Percentiles rank a stretch among this genome's conserved stretches.
phyloP scores from a whole-genome alignment of 495 filamentous ascomycete genomes.

The Hypoxylon trugodes region DNA sequence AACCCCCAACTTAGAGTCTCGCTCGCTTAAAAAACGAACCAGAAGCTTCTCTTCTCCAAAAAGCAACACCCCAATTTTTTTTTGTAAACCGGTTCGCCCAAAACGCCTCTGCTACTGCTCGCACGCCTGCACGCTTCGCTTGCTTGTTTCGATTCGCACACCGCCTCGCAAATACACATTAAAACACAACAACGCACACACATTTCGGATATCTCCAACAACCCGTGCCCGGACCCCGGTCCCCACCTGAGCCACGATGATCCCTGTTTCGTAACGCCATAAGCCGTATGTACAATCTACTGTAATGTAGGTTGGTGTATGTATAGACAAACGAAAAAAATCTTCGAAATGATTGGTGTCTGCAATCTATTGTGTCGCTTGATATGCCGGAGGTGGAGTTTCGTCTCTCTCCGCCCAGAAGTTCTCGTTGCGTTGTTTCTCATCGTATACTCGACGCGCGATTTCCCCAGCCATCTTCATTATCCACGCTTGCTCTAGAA shows the following conservation, averaged over 20 bases:
- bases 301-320: constrained; percentile 3
- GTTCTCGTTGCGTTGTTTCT: constrained; percentile 57
- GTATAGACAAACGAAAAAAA: constrained; percentile 41
- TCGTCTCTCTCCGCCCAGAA: constrained; percentile 62
- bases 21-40: too few relatives aligned
- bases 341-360: constrained; percentile 7
- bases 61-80: constrained; percentile 20
- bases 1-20: too few relatives aligned
- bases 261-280: constrained; percentile 40
- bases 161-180: constrained; percentile 38
- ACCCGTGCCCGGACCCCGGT: too few relatives aligned
- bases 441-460: constrained; percentile 80
- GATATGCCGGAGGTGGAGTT: constrained; percentile 71
- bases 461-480: constrained; percentile 92
- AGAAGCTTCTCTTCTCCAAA: constrained; percentile 1
- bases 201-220: constrained; percentile 40
- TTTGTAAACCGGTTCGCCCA: constrained; percentile 32
- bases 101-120: constrained; percentile 47
- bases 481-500: constrained; percentile 86
- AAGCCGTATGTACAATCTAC: constrained; percentile 40
- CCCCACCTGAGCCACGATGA: constrained; percentile 2
- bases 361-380: constrained; percentile 48
- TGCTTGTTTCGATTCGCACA: too few relatives aligned
- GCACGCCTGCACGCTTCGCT: too few relatives aligned
- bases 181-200: too few relatives aligned